A percentile compares a stretch with the other conserved stretches of the same genome.
Conservation (phyloP, 2,329 filamentous ascomycete genomes). For the Colletotrichum cordylinicola region DNA sequence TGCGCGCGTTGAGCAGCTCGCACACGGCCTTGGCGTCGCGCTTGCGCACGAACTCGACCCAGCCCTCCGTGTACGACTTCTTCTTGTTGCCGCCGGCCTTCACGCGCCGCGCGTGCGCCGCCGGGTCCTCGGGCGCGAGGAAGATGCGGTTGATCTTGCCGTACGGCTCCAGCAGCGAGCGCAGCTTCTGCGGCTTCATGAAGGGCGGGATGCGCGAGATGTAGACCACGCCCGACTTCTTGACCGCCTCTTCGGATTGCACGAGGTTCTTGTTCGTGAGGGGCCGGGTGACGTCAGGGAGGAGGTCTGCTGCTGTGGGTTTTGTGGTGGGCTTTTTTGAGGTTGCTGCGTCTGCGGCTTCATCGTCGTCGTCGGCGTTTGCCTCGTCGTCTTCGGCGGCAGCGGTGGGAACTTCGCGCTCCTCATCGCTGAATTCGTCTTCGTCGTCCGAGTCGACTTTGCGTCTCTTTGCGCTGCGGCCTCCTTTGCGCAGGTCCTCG, state of each 20-base stretch:
- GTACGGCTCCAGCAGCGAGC: slow-evolving; percentile 76
- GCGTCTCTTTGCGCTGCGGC: slow-evolving; percentile 66
- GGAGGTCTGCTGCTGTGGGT: slow-evolving; percentile 17
- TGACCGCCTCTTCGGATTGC: slow-evolving; percentile 66
- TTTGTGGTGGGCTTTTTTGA: slow-evolving; percentile 27
- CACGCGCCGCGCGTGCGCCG: slow-evolving; percentile 69
- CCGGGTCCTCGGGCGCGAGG: slow-evolving; percentile 76
- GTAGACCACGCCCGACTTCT: slow-evolving; percentile 82
- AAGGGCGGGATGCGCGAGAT: slow-evolving; percentile 85
- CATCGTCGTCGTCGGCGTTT: slow-evolving; percentile 33
- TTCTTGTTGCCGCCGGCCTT: slow-evolving; percentile 83
- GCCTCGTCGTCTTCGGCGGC: slow-evolving; percentile 34
- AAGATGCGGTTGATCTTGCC: slow-evolving; percentile 80
- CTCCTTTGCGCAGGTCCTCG: slow-evolving; percentile 71
- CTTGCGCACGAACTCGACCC: slow-evolving; percentile 83
- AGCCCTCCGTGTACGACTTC: slow-evolving; percentile 81
- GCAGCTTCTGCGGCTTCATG: slow-evolving; percentile 83
- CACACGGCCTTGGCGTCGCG: slow-evolving; percentile 78
- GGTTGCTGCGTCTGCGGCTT: slow-evolving; percentile 5
- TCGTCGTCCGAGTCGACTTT: slow-evolving; percentile 57
- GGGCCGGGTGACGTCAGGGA: slow-evolving; percentile 58
- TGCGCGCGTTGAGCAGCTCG: slow-evolving; percentile 77
- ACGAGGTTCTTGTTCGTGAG: slow-evolving; percentile 73
- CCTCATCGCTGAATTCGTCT: slow-evolving; percentile 42
- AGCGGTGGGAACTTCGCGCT: slow-evolving; percentile 27